Percentiles rank a stretch among this genome's conserved stretches.
Conservation (phyloP, 1,284 basidiomycete genomes). For the Ceratobasidium sp. region DNA sequence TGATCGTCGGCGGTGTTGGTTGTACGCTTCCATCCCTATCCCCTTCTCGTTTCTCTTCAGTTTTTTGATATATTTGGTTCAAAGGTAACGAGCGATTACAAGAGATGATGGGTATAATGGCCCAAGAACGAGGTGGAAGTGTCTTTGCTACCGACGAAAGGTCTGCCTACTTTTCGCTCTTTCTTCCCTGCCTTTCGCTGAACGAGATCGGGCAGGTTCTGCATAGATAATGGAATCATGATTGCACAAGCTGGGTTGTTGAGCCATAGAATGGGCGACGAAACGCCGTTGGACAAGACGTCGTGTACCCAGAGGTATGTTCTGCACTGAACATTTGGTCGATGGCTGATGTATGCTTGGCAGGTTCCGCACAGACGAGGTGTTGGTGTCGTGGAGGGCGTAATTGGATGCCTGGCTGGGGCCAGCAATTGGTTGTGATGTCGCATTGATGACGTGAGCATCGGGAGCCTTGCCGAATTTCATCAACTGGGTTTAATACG, state of each 20-base stretch:
- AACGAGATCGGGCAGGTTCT: constrained; percentile 73
- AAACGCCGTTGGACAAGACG: constrained; percentile 80
- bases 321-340: neutral
- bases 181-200: neutral
- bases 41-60: neutral
- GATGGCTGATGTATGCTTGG: neutral
- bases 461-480: too few species aligned
- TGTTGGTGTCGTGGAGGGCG: constrained; percentile 85
- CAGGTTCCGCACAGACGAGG: constrained; percentile 92
- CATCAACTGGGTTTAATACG: too few species aligned
- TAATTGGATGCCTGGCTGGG: too few species aligned
- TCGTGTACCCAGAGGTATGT: constrained; percentile 87
- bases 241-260: constrained; percentile 98
- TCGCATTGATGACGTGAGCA: too few species aligned
- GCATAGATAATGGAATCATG: constrained; percentile 99
- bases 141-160: constrained; percentile 98
- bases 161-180: constrained; percentile 59
- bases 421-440: too few species aligned
- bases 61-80: neutral
- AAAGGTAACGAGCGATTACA: constrained; percentile 93
- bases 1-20: constrained; percentile 99
- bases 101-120: constrained; percentile 99
- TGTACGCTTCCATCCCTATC: constrained; percentile 67
- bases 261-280: constrained; percentile 90
- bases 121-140: constrained; percentile 84